Evolutionary conservation across 2,329 filamentous ascomycete genomes (phyloP).

Genomic region (Ambrosiella cleistominuta): DNA sequence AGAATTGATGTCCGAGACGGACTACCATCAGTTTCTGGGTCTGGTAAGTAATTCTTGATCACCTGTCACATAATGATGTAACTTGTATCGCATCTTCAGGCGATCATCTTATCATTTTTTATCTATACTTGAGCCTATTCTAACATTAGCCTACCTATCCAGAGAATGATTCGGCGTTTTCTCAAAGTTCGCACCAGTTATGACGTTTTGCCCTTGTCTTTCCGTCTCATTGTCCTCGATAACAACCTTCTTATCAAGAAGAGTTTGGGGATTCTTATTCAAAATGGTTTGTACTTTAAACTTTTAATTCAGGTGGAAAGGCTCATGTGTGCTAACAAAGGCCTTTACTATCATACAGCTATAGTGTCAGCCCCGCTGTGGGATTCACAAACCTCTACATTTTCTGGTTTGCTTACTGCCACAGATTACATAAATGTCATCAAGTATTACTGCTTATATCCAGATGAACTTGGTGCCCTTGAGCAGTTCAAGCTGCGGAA

Average conservation of each 20-base stretch:
- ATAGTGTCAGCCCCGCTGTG: slow-evolving; percentile 95
- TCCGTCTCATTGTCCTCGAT: slow-evolving; percentile 88
- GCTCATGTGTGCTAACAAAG: background rate
- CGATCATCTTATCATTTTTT: too few relatives aligned
- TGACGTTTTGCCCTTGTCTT: slow-evolving; percentile 90
- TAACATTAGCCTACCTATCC: slow-evolving; percentile 13
- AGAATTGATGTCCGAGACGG: slow-evolving; percentile 33
- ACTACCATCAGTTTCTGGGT: slow-evolving; percentile 62
- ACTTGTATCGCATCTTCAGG: too few relatives aligned
- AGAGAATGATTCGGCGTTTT: slow-evolving; percentile 89
- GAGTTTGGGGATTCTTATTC: slow-evolving; percentile 83
- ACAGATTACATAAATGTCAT: slow-evolving; percentile 98
- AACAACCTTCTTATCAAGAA: slow-evolving; percentile 92
- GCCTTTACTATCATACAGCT: slow-evolving; percentile 33
- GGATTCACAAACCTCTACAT: slow-evolving; percentile 85
- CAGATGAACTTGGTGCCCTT: slow-evolving; percentile 72
- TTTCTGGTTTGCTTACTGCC: slow-evolving; percentile 84
- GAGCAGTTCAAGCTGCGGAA: slow-evolving; percentile 89
- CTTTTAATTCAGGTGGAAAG: background rate
- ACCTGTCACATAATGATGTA: too few relatives aligned
- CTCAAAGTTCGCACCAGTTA: slow-evolving; percentile 93
- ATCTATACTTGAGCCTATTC: background rate
- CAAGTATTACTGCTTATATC: slow-evolving; percentile 97
- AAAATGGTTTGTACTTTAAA: slow-evolving; percentile 50
- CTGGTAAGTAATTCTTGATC: slow-evolving; percentile 37